Evolutionary conservation across 83 land plant species (phyloP).

Genomic region (Thuja plicata): DNA sequence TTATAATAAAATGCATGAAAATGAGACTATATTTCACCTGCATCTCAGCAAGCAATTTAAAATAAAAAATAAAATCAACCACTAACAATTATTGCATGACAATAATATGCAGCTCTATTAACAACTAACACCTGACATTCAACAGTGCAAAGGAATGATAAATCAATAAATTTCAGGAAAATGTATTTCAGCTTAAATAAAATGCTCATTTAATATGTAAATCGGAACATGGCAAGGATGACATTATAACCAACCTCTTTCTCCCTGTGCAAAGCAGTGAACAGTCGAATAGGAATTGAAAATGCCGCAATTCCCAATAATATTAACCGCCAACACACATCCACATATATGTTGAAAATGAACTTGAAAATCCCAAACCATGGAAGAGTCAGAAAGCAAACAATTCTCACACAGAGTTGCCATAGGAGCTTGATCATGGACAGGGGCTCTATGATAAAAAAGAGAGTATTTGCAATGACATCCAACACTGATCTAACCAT

Average conservation of each 20-base stretch:
- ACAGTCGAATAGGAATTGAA: slow-evolving; percentile 32
- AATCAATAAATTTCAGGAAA: background rate
- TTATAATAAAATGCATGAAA: background rate
- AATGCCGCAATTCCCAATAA: slow-evolving; percentile 21
- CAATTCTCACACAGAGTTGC: slow-evolving; percentile 18
- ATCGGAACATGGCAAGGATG: background rate
- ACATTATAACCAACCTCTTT: slow-evolving; percentile 23
- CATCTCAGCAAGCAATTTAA: background rate
- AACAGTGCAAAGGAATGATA: background rate
- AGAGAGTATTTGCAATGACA: background rate
- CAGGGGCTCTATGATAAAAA: slow-evolving; percentile 30
- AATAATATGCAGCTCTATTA: too few relatives aligned
- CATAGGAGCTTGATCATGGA: slow-evolving; percentile 14
- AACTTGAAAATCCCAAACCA: slow-evolving; percentile 33
- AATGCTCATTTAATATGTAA: background rate
- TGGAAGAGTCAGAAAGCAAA: slow-evolving; percentile 16
- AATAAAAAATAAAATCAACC: background rate
- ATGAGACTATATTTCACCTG: background rate
- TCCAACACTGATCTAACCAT: background rate
- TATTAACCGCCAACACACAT: slow-evolving; percentile 17
- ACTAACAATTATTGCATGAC: background rate
- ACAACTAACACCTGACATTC: background rate
- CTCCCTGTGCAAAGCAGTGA: slow-evolving; percentile 46
- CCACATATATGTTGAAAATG: slow-evolving; percentile 18
- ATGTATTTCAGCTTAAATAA: background rate